phyloP scores from a whole-genome alignment of 768 basidiomycete genomes.

The Neoboletus magnificus region DNA sequence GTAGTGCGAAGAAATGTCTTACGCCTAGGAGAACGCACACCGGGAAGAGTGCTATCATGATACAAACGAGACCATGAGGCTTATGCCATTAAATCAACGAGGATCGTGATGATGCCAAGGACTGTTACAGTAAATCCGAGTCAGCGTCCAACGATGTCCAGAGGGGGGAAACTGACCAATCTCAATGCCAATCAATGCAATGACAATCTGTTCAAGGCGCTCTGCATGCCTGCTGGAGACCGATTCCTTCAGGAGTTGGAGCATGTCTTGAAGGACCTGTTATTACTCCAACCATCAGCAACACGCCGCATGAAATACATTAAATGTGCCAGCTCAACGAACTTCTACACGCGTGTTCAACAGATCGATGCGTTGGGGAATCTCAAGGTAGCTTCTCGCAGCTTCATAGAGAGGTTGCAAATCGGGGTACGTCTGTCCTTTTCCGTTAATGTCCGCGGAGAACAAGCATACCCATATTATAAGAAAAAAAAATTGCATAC shows the following conservation, averaged over 20 bases:
- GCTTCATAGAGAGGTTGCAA: constrained; percentile 94
- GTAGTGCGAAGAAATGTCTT: neutral
- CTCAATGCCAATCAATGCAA: constrained; percentile 85
- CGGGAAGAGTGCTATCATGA: constrained; percentile 3
- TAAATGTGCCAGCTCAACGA: constrained; percentile 20
- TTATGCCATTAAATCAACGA: constrained; percentile 75
- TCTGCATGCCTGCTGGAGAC: constrained; percentile 90
- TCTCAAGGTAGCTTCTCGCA: constrained; percentile 90
- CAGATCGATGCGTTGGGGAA: constrained; percentile 89
- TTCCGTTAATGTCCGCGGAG: constrained; percentile 19
- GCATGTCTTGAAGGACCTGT: constrained; percentile 94
- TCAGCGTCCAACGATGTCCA: neutral
- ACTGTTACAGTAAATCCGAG: constrained; percentile 40
- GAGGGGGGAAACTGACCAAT: constrained; percentile 51
- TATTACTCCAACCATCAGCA: neutral
- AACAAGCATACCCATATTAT: neutral
- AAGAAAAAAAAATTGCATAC: constrained; percentile 43
- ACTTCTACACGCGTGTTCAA: constrained; percentile 94
- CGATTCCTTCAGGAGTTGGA: constrained; percentile 90
- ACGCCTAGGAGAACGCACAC: constrained; percentile 2
- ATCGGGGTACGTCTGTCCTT: constrained; percentile 80
- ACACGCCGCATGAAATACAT: neutral
- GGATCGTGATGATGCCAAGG: constrained; percentile 86
- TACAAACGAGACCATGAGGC: constrained; percentile 7
- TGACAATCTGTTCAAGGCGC: constrained; percentile 89